Evolutionary conservation across 345 rosid species (phyloP).

Genomic region (Clausena lansium): DNA sequence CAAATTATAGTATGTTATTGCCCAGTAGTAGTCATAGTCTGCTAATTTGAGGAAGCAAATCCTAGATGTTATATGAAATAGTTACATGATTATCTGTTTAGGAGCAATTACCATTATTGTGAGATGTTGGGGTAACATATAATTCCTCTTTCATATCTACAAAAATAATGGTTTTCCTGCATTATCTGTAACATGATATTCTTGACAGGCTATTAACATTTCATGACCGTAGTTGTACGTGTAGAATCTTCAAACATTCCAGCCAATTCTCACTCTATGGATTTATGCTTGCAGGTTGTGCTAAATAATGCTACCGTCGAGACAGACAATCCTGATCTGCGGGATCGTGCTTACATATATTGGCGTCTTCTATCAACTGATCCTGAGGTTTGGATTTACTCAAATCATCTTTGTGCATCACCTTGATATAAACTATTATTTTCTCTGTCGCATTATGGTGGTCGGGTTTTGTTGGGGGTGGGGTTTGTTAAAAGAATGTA

Average conservation of each 20-base stretch:
- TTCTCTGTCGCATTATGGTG: neutral
- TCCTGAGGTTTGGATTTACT: constrained; percentile 73
- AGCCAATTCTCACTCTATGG: constrained; percentile 3
- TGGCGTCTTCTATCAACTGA: constrained; percentile 99
- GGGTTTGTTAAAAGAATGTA: neutral
- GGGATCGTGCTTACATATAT: constrained; percentile 98
- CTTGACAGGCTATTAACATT: neutral
- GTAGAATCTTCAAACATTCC: neutral
- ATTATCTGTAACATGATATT: neutral
- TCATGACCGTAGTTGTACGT: neutral
- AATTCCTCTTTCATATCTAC: neutral
- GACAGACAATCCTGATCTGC: constrained; percentile 98
- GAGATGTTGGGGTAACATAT: neutral
- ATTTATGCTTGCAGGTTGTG: constrained; percentile 63
- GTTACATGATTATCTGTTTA: neutral
- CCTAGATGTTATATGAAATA: neutral
- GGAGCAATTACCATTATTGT: constrained; percentile 1
- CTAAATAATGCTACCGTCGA: constrained; percentile 97
- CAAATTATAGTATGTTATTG: neutral
- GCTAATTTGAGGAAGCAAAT: constrained; percentile 4
- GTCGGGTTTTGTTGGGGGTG: neutral
- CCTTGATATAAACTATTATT: neutral
- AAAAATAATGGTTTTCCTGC: neutral
- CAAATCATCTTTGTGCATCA: neutral
- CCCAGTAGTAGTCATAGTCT: neutral